Conservation (phyloP, 257 asterid species). For the Datura wrightii region DNA sequence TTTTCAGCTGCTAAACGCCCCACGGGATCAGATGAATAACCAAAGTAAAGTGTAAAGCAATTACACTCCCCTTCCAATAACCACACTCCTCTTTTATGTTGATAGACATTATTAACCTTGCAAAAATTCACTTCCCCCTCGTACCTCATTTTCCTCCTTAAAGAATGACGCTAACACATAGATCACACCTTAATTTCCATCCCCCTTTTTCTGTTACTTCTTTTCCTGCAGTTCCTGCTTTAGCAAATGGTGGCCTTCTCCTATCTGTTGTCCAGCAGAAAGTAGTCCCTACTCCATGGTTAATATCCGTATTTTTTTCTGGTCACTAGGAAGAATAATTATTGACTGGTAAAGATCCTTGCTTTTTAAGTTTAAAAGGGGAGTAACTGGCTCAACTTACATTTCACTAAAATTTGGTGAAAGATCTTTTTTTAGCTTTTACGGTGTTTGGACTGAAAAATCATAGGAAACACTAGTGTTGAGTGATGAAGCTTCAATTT, state of each 20-base stretch:
- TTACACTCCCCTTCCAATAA: background rate
- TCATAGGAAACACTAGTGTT: constrained; percentile 6
- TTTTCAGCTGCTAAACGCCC: background rate
- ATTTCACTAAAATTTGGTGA: constrained; percentile 1
- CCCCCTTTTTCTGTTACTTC: background rate
- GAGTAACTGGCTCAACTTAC: background rate
- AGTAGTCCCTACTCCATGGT: background rate
- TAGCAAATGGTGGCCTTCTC: background rate
- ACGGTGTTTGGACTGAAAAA: background rate
- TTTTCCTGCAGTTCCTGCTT: background rate
- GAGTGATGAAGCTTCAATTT: background rate
- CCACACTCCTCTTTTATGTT: constrained; percentile 11
- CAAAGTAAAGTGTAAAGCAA: background rate
- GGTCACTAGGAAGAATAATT: background rate
- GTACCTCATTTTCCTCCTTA: background rate
- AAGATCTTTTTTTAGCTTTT: constrained; percentile 1
- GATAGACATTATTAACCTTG: background rate
- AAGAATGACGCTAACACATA: background rate
- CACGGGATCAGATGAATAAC: background rate
- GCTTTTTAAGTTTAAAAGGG: background rate
- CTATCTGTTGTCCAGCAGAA: background rate
- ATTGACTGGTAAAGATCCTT: background rate
- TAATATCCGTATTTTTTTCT: background rate
- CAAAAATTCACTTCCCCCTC: background rate
- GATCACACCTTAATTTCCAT: background rate